Percentiles rank a stretch among this genome's conserved stretches.
These are phyloP conservation scores for Gossypium australe DNA, from an alignment of 345 rosid species.

Conservation along the genomic window DNA sequence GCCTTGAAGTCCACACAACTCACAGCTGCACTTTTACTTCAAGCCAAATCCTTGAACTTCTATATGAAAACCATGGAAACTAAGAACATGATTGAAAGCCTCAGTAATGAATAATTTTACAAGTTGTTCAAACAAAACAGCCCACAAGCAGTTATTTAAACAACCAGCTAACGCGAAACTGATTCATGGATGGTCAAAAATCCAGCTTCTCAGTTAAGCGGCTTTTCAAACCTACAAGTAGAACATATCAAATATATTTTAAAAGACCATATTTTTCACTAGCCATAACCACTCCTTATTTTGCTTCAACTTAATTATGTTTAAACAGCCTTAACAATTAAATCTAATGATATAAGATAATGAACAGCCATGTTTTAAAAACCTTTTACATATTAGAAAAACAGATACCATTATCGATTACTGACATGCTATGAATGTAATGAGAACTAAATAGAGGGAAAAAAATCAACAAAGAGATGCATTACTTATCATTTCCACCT, in stretches of 20 bases:
- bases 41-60: background rate
- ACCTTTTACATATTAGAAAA: background rate
- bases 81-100: background rate
- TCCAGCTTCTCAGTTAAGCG: background rate
- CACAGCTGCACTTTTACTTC: background rate
- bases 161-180: background rate
- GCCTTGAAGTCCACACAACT: background rate
- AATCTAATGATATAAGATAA: background rate
- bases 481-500: background rate
- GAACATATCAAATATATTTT: background rate
- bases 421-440: background rate
- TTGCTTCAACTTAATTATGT: constrained; percentile 25
- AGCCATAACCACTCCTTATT: constrained; percentile 10
- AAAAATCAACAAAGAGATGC: background rate
- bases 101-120: background rate
- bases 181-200: background rate
- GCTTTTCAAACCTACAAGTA: background rate
- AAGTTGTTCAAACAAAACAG: background rate
- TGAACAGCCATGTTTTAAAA: background rate
- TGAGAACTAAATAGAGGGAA: background rate
- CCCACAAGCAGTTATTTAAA: background rate
- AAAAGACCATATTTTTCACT: constrained; percentile 11
- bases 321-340: background rate
- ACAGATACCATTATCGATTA: background rate
- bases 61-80: background rate